These are phyloP conservation scores for Moesziomyces globuligerus DNA, from an alignment of 1,284 basidiomycete species.

Conservation along the genomic window DNA sequence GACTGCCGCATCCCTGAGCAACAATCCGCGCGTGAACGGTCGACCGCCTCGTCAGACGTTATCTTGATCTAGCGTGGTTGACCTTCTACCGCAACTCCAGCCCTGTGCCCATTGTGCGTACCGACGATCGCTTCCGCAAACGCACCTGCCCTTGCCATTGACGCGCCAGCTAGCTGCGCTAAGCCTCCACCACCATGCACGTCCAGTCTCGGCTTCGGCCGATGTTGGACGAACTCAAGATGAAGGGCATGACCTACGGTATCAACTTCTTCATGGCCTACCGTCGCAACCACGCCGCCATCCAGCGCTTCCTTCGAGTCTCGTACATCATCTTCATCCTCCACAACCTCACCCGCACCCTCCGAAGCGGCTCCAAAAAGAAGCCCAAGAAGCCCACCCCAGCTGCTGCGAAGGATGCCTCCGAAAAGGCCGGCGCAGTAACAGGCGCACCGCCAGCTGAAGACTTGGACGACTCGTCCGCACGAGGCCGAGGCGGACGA, in stretches of 20 bases:
- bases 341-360: slow-evolving; percentile 38
- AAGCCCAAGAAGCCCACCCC: slow-evolving; percentile 32
- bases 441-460: slow-evolving; percentile 12
- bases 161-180: neutral
- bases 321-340: slow-evolving; percentile 56
- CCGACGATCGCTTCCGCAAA: too few relatives aligned
- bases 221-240: slow-evolving; percentile 52
- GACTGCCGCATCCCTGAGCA: neutral
- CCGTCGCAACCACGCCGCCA: slow-evolving; percentile 54
- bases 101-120: too few relatives aligned
- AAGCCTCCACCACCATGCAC: slow-evolving; percentile 42
- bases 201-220: slow-evolving; percentile 56
- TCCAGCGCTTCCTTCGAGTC: slow-evolving; percentile 55
- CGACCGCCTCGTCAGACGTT: too few relatives aligned
- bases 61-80: too few relatives aligned
- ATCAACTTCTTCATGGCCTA: slow-evolving; percentile 54
- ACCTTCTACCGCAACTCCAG: too few relatives aligned
- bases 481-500: slow-evolving; percentile 34
- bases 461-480: slow-evolving; percentile 32
- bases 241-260: slow-evolving; percentile 51
- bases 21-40: too few relatives aligned
- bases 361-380: slow-evolving; percentile 51
- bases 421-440: slow-evolving; percentile 24
- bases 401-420: slow-evolving; percentile 7
- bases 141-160: neutral